Evolutionary conservation across 2,329 filamentous ascomycete species (phyloP).

Genomic region (Arthrinium puccinioides): DNA sequence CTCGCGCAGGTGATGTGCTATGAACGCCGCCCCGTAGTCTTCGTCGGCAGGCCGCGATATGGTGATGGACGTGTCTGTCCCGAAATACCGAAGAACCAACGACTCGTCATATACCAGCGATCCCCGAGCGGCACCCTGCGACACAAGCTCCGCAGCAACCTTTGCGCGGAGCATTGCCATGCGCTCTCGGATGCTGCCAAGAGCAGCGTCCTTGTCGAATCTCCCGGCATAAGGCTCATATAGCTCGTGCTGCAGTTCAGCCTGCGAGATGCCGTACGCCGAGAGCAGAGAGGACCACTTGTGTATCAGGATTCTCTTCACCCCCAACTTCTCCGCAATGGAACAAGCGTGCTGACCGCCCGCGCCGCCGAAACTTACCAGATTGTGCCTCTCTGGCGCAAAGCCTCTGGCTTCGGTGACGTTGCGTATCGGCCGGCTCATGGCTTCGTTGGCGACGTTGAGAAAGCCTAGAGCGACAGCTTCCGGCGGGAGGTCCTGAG

Average conservation of each 20-base stretch:
- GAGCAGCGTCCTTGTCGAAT: conserved; percentile 3
- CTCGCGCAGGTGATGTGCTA: conserved; percentile 28
- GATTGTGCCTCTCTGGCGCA: conserved; percentile 20
- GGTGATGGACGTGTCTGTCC: conserved; percentile 40
- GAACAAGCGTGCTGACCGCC: conserved; percentile 54
- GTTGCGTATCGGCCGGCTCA: conserved; percentile 66
- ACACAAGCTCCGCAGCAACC: conserved; percentile 24
- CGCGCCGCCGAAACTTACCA: conserved; percentile 54
- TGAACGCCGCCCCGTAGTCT: conserved; percentile 29
- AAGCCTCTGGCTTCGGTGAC: conserved; percentile 42
- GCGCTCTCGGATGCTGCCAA: conserved; percentile 4
- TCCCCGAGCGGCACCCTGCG: conserved; percentile 11
- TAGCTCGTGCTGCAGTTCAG: conserved; percentile 8
- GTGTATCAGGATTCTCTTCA: conserved; percentile 31
- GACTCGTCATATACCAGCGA: conserved; percentile 20
- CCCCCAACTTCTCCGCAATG: conserved; percentile 31
- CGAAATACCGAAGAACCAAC: conserved; percentile 41
- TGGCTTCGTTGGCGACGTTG: conserved; percentile 68
- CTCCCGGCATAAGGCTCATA: conserved; percentile 8
- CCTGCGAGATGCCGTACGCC: conserved; percentile 20
- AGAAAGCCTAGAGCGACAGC: conserved; percentile 61
- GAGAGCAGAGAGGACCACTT: conserved; percentile 24
- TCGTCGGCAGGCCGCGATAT: conserved; percentile 29
- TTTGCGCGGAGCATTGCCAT: conserved; percentile 15
- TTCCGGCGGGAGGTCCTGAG: conserved; percentile 19